A percentile compares a stretch with the other conserved stretches of the same genome.
These are phyloP conservation scores for Lactarius hatsudake DNA, from an alignment of 768 basidiomycete species.

Conservation along the genomic window DNA sequence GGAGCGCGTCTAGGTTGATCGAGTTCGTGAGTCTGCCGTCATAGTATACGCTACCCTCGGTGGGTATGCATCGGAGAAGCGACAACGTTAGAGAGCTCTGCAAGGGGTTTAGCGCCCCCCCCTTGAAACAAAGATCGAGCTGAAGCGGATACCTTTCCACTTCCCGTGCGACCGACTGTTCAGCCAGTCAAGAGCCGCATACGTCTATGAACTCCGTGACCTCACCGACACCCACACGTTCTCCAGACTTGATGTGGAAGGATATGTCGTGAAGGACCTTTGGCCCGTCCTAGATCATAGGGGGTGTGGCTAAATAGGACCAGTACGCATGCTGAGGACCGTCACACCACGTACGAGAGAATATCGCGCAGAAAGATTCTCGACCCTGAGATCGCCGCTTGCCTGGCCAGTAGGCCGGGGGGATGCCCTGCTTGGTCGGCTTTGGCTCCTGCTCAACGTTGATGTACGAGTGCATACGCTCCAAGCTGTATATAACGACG, in stretches of 20 bases:
- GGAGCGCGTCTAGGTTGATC: constrained; percentile 52
- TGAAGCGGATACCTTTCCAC: constrained; percentile 41
- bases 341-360: constrained; percentile 33
- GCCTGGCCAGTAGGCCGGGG: no score
- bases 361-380: constrained; percentile 51
- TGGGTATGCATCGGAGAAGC: constrained; percentile 52
- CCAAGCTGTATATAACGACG: constrained; percentile 34
- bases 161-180: constrained; percentile 58
- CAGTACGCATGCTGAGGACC: constrained; percentile 41
- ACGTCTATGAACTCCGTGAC: not conserved
- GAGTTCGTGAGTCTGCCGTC: constrained; percentile 46
- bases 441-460: constrained; percentile 46
- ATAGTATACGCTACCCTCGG: constrained; percentile 50
- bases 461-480: constrained; percentile 54
- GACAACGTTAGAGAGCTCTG: constrained; percentile 52
- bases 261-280: constrained; percentile 51
- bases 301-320: constrained; percentile 35
- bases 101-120: not conserved
- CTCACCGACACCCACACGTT: constrained; percentile 55
- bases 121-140: constrained; percentile 15
- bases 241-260: constrained; percentile 52
- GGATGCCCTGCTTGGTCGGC: no score
- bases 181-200: constrained; percentile 1
- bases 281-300: constrained; percentile 46
- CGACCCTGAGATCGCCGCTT: constrained; percentile 39